Evolutionary conservation across 2,329 filamentous ascomycete genomes (phyloP).

Genomic region (Epichloe gansuensis): DNA sequence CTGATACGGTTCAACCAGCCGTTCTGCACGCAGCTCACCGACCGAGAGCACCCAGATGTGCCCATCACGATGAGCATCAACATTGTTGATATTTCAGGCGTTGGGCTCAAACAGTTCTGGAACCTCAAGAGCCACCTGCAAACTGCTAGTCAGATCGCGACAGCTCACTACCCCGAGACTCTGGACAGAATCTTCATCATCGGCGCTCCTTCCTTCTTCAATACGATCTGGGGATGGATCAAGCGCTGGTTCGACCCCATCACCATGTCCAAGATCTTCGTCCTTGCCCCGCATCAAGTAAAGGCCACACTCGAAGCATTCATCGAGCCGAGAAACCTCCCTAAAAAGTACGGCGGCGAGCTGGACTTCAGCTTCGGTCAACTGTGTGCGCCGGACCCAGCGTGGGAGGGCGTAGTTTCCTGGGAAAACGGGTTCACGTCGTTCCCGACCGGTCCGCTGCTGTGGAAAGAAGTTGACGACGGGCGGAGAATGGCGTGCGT

Average conservation of each 20-base stretch:
- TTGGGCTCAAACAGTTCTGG: slow-evolving; percentile 90
- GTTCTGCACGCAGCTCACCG: slow-evolving; percentile 61
- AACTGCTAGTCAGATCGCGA: slow-evolving; percentile 74
- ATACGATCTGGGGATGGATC: slow-evolving; percentile 87
- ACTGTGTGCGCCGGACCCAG: slow-evolving; percentile 57
- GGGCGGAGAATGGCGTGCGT: slow-evolving; percentile 37
- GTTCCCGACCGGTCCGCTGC: slow-evolving; percentile 44
- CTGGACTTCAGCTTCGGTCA: slow-evolving; percentile 74
- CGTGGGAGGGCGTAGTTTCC: slow-evolving; percentile 33
- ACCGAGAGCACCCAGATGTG: slow-evolving; percentile 61
- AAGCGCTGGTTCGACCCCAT: slow-evolving; percentile 93
- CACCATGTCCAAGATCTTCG: slow-evolving; percentile 92
- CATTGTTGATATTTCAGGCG: slow-evolving; percentile 82
- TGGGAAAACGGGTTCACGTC: slow-evolving; percentile 40
- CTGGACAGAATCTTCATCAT: slow-evolving; percentile 59
- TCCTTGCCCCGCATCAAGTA: slow-evolving; percentile 62
- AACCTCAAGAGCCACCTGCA: slow-evolving; percentile 91
- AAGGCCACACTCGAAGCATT: slow-evolving; percentile 65
- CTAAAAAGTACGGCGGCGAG: slow-evolving; percentile 78
- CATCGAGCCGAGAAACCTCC: slow-evolving; percentile 72
- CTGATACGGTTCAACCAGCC: slow-evolving; percentile 78
- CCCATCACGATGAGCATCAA: slow-evolving; percentile 89
- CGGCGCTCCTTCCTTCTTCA: slow-evolving; percentile 81
- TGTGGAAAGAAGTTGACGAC: slow-evolving; percentile 38
- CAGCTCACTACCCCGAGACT: slow-evolving; percentile 90